Conservation (phyloP, 805 yeast species). For the Lipomyces sp. region DNA sequence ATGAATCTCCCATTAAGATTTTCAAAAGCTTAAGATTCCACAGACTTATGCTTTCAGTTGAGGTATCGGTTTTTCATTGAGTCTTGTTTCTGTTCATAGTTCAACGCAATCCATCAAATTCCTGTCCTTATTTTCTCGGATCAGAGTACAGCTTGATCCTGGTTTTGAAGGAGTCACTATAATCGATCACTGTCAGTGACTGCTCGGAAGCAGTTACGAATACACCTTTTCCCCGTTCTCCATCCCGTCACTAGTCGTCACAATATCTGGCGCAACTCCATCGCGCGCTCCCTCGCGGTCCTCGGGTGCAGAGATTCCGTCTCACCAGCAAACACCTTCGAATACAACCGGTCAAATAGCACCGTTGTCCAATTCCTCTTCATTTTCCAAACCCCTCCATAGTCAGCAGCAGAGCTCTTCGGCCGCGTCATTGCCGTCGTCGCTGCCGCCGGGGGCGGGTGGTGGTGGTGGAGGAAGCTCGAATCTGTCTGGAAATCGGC, state of each 20-base stretch:
- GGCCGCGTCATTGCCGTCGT: constrained; percentile 15
- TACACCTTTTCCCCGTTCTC: background rate
- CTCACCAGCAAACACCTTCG: constrained; percentile 11
- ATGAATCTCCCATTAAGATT: no score
- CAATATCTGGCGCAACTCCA: constrained; percentile 16
- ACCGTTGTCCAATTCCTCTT: constrained; percentile 8
- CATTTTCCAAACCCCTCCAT: constrained; percentile 19
- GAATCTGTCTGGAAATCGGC: constrained; percentile 24
- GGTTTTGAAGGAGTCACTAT: background rate
- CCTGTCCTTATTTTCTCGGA: background rate
- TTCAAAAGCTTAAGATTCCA: no score
- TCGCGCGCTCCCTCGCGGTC: constrained; percentile 16
- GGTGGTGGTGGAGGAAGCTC: constrained; percentile 30
- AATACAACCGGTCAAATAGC: constrained; percentile 9
- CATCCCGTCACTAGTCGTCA: constrained; percentile 7
- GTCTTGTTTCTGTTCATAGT: background rate
- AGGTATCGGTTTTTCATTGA: background rate
- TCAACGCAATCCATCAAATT: background rate
- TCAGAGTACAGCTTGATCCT: background rate
- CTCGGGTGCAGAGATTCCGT: constrained; percentile 12
- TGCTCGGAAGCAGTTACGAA: constrained; percentile 6
- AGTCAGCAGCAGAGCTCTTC: constrained; percentile 19
- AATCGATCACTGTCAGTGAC: background rate
- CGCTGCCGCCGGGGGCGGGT: constrained; percentile 19
- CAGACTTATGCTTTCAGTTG: background rate